phyloP scores from a whole-genome alignment of 805 yeast species.

The Metschnikowia koreensis region DNA sequence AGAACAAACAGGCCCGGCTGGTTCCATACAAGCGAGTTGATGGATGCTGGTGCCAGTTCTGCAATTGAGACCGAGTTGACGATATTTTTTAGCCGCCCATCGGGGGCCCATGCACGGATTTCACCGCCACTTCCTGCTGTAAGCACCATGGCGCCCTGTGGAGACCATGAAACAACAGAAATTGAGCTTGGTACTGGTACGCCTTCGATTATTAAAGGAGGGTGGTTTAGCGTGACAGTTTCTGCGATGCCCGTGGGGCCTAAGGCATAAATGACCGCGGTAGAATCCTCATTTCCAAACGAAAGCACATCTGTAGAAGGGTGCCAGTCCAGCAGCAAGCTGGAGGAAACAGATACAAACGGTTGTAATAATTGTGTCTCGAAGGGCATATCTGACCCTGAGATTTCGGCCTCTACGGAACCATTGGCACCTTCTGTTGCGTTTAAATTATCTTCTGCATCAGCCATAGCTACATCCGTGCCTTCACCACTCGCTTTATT shows the following conservation, averaged over 20 bases:
- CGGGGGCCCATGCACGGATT: constrained; percentile 72
- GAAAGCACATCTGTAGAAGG: constrained; percentile 52
- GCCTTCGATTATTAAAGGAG: constrained; percentile 25
- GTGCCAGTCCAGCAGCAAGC: constrained; percentile 55
- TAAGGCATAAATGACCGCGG: constrained; percentile 45
- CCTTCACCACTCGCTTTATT: neutral
- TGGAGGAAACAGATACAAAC: constrained; percentile 37
- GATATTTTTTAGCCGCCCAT: constrained; percentile 59
- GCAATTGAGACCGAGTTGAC: constrained; percentile 24
- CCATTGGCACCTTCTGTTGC: neutral
- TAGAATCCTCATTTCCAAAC: constrained; percentile 50
- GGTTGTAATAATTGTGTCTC: constrained; percentile 40
- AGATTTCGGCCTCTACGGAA: neutral
- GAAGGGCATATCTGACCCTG: constrained; percentile 6
- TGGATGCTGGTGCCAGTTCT: constrained; percentile 30
- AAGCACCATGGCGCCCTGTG: constrained; percentile 57
- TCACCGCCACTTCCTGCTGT: constrained; percentile 73
- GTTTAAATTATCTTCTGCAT: neutral
- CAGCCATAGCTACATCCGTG: constrained; percentile 3
- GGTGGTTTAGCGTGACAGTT: constrained; percentile 34
- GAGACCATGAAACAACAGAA: constrained; percentile 57
- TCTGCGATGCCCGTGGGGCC: constrained; percentile 27
- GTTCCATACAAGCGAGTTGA: constrained; percentile 62
- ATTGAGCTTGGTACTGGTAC: constrained; percentile 24
- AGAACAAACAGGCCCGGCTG: constrained; percentile 51